Base-by-base conservation (phyloP, 2,329 filamentous ascomycete genomes). In the Trichophyton verrucosum region DNA sequence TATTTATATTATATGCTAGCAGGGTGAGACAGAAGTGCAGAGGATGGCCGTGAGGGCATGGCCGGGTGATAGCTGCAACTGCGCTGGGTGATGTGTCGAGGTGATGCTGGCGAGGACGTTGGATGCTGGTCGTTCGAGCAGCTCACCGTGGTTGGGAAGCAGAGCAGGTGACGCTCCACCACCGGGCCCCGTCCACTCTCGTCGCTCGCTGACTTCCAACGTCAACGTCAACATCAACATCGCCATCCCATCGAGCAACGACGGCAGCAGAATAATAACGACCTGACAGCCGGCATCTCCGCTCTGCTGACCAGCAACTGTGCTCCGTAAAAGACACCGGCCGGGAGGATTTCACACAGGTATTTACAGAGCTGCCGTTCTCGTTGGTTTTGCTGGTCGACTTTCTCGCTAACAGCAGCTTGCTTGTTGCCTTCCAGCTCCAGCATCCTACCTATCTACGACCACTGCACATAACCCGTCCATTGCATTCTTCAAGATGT, bases 401-500 rank as follows among this genome's bases (percentile, higher is more conserved):
- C 5, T 49, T 3, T 24, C 20, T 27, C 22, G 20, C 46, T 51
- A 22, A 51, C 46, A 9, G 4, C 4, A 13, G 46, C 20, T 51
- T 27, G 20, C n/a, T 51, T 15, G 46, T 13, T 27, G 46, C 46
- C 46, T 24, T 51, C 11, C 3, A 15, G 9, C 20, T 27, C 20
- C 1, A 44, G 17, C 40, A 15, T 17, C 20, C 44, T 47, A 20
- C 22, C 9, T 11, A 47, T 15, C 11, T 46, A 46, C 17, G 17
- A 20, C n/a, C 44, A 20, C 17, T 46, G 42, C 44, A 20, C 6
- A 11, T 47, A 20, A 47, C 22, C 33, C 9, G 33, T 55, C 51
- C 51, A 55, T 55, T 55, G 51, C 51, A 30, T 75, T n/a, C 81
- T 75, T n/a, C 81, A 87, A 77, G 75, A 96, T 96, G 91, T 94